These are phyloP conservation scores for Xylariaceae sp. DNA, from an alignment of 2,329 filamentous ascomycete genomes.

Conservation along the genomic window DNA sequence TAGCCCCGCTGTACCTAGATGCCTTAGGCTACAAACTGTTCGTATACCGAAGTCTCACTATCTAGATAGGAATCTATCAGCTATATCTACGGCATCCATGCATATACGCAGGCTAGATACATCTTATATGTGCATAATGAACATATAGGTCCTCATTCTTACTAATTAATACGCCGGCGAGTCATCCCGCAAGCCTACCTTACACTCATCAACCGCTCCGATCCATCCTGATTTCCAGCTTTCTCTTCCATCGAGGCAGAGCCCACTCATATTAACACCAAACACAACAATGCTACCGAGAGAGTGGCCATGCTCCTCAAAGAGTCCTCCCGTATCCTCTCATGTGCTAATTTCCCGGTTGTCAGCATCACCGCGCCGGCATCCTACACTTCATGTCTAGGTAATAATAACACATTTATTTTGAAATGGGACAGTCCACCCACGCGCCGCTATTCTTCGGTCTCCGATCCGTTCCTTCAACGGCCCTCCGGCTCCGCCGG, in stretches of 20 bases:
- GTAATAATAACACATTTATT: constrained; percentile 3
- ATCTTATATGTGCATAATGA: no score
- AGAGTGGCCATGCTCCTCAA: constrained; percentile 28
- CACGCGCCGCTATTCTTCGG: constrained; percentile 26
- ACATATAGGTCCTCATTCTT: no score
- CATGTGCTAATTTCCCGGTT: constrained; percentile 18
- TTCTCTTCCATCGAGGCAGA: not conserved
- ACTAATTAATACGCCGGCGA: no score
- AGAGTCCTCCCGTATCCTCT: constrained; percentile 28
- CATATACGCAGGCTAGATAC: no score
- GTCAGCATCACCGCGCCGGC: constrained; percentile 18
- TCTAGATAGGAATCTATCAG: no score
- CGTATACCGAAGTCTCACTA: no score
- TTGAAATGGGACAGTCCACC: not conserved
- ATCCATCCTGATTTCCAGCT: not conserved
- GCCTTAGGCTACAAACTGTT: no score
- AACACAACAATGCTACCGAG: constrained; percentile 12
- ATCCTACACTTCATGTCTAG: constrained; percentile 23
- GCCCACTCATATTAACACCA: not conserved
- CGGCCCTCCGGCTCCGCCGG: constrained; percentile 19
- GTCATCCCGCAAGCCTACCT: no score
- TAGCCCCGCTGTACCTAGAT: no score
- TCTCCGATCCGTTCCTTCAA: constrained; percentile 17
- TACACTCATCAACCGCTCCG: not conserved
- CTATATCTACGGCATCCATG: no score